phyloP scores from a whole-genome alignment of 805 yeast genomes.

The Vanderwaltozyma yarrowii region DNA sequence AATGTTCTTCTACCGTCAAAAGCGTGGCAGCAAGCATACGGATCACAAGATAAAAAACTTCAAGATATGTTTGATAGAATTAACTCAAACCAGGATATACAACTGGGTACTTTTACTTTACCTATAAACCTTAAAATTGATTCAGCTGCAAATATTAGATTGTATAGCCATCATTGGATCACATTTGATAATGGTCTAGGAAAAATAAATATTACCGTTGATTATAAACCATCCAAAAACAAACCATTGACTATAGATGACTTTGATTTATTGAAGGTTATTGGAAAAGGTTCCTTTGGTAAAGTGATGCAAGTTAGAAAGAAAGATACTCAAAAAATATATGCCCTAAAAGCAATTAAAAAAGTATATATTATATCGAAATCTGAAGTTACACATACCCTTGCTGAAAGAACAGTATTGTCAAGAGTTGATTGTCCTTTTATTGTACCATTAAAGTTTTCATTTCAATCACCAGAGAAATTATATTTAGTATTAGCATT shows the following conservation, averaged over 20 bases:
- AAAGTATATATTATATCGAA: constrained; percentile 91
- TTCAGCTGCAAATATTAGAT: constrained; percentile 41
- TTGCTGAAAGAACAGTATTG: constrained; percentile 91
- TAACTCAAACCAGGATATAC: constrained; percentile 50
- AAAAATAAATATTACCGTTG: constrained; percentile 51
- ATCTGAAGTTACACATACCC: constrained; percentile 90
- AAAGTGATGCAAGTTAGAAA: constrained; percentile 98
- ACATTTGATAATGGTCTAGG: constrained; percentile 35
- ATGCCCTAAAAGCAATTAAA: constrained; percentile 88
- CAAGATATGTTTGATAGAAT: constrained; percentile 26
- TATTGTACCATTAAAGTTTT: constrained; percentile 90
- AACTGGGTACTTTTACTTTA: constrained; percentile 61
- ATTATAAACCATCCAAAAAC: constrained; percentile 56
- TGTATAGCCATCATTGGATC: constrained; percentile 57
- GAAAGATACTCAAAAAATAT: constrained; percentile 88
- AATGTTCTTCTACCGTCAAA: constrained; percentile 43
- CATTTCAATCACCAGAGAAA: constrained; percentile 96
- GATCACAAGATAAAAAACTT: constrained; percentile 20
- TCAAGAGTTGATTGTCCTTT: constrained; percentile 92
- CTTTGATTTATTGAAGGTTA: constrained; percentile 85
- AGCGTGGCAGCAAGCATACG: constrained; percentile 25
- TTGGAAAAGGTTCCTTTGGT: constrained; percentile 97
- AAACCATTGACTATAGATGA: constrained; percentile 78
- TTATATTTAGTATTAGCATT: constrained; percentile 82
- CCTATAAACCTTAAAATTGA: constrained; percentile 45